phyloP scores from a whole-genome alignment of 83 land plant species.

The Picea engelmannii region DNA sequence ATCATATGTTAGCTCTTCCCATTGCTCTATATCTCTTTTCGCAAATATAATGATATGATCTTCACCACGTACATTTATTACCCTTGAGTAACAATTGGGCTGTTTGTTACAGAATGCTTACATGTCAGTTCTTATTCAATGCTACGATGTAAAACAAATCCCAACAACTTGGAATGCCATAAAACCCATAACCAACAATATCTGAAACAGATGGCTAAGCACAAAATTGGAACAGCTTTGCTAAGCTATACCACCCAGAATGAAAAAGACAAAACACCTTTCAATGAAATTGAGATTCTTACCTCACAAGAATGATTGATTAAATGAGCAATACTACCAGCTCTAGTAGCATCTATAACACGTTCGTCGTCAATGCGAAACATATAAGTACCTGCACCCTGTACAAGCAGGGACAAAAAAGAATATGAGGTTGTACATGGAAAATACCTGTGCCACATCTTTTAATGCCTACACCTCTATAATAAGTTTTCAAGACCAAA shows the following conservation, averaged over 20 bases:
- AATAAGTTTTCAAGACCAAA: not conserved
- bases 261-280: not conserved
- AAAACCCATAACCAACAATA: not conserved
- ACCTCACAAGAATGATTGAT: conserved; percentile 99
- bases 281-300: conserved; percentile 9
- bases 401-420: conserved; percentile 15
- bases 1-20: conserved; percentile 98
- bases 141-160: not conserved
- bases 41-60: conserved; percentile 97
- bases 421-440: not conserved
- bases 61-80: conserved; percentile 77
- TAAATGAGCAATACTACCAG: conserved; percentile 96
- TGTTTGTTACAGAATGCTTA: conserved; percentile 24
- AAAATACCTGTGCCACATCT: not conserved
- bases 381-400: conserved; percentile 99
- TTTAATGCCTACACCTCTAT: not conserved
- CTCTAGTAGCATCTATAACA: conserved; percentile 98
- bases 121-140: not conserved
- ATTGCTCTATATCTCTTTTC: conserved; percentile 80
- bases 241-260: not conserved
- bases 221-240: not conserved
- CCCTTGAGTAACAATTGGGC: conserved; percentile 99
- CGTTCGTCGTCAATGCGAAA: conserved; percentile 93
- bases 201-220: not conserved
- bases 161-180: not conserved